A percentile compares a stretch with the other conserved stretches of the same genome.
phyloP scores from a whole-genome alignment of 1,139 yeast species.

The Scheffersomyces cryptocercus region DNA sequence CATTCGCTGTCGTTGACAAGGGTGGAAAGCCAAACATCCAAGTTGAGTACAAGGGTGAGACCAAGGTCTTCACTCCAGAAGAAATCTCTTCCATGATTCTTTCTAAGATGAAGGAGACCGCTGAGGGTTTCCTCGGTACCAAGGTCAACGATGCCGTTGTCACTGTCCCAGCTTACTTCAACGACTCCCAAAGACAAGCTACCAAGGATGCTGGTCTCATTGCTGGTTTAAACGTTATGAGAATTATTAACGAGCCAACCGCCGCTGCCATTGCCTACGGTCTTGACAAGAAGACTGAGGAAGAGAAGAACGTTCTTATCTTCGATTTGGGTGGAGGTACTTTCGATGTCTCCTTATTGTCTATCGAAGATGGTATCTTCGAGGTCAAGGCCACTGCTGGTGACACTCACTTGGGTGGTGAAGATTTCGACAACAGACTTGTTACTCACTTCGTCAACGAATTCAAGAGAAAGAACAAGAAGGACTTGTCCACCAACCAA shows the following conservation, averaged over 20 bases:
- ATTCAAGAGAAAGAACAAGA: constrained; percentile 42
- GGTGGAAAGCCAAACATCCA: constrained; percentile 61
- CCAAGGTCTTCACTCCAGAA: constrained; percentile 64
- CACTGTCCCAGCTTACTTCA: constrained; percentile 67
- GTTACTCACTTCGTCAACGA: constrained; percentile 39
- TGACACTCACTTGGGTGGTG: constrained; percentile 99
- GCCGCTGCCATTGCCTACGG: constrained; percentile 68
- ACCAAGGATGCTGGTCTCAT: constrained; percentile 64
- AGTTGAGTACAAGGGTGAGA: constrained; percentile 68
- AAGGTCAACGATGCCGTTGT: constrained; percentile 73
- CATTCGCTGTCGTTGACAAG: constrained; percentile 58
- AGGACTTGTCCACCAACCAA: constrained; percentile 38
- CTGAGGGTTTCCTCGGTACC: constrained; percentile 63
- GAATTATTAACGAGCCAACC: constrained; percentile 64
- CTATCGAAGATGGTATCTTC: constrained; percentile 94
- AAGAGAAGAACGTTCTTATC: constrained; percentile 80
- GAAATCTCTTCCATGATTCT: constrained; percentile 70
- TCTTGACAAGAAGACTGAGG: constrained; percentile 67
- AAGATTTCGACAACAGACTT: constrained; percentile 54
- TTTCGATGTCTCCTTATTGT: constrained; percentile 90
- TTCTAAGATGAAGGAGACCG: constrained; percentile 66
- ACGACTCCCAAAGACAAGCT: constrained; percentile 65
- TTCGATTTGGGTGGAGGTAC: constrained; percentile 99
- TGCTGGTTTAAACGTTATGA: constrained; percentile 60
- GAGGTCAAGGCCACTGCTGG: constrained; percentile 98